phyloP scores from a whole-genome alignment of 2,329 filamentous ascomycete genomes.

The Rutstroemia sydowiana region DNA sequence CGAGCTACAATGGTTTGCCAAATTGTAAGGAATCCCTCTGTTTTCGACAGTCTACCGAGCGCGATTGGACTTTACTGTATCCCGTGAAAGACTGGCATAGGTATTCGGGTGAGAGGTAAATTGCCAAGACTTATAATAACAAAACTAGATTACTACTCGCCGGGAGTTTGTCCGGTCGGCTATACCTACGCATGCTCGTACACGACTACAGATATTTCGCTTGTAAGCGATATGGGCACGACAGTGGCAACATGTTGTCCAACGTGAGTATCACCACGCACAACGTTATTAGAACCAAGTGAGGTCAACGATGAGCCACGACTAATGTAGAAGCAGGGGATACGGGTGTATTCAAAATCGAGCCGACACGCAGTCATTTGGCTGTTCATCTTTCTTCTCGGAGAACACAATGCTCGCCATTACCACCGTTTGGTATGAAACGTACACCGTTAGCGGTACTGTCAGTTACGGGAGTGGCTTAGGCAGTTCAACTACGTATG shows the following conservation, averaged over 20 bases:
- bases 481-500: neutral
- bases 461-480: neutral
- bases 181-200: conserved; percentile 4
- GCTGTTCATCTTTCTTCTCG: conserved; percentile 1
- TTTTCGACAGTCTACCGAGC: too few relatives aligned
- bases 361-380: neutral
- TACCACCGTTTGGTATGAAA: neutral
- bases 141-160: conserved; percentile 6
- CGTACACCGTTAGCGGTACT: neutral
- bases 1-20: too few relatives aligned
- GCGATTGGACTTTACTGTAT: too few relatives aligned
- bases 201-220: neutral
- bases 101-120: too few relatives aligned
- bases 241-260: conserved; percentile 5
- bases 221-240: neutral
- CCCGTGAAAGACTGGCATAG: too few relatives aligned
- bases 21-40: too few relatives aligned
- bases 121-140: too few relatives aligned
- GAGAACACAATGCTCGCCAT: neutral
- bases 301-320: neutral
- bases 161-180: neutral
- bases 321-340: neutral
- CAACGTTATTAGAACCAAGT: neutral
- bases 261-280: neutral
- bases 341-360: conserved; percentile 2